phyloP scores from a whole-genome alignment of 768 basidiomycete species.

The Russula abietina region DNA sequence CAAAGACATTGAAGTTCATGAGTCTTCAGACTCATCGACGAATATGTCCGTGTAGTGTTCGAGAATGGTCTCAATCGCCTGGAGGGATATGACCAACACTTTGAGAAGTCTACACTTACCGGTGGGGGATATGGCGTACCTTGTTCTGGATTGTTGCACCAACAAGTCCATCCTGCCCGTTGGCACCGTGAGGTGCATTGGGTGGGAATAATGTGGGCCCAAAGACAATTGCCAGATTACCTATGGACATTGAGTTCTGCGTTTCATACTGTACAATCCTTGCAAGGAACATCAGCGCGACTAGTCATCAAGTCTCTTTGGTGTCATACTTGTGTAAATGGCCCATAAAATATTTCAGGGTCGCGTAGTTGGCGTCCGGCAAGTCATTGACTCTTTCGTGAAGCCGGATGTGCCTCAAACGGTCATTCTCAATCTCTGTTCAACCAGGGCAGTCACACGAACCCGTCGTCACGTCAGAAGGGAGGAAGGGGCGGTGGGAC shows the following conservation, averaged over 20 bases:
- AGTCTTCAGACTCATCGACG: conserved; percentile 71
- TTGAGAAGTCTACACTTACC: background rate
- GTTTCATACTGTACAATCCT: conserved; percentile 72
- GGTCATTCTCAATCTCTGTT: conserved; percentile 86
- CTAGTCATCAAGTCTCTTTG: background rate
- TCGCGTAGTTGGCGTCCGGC: conserved; percentile 98
- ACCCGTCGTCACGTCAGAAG: background rate
- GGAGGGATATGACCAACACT: conserved; percentile 1
- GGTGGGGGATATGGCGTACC: conserved; percentile 34
- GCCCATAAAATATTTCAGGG: conserved; percentile 90
- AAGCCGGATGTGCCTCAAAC: conserved; percentile 88
- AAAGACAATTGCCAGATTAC: conserved; percentile 94
- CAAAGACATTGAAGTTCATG: conserved; percentile 27
- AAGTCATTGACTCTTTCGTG: conserved; percentile 98
- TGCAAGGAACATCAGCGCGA: background rate
- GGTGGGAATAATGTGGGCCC: conserved; percentile 95
- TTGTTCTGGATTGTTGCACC: conserved; percentile 70
- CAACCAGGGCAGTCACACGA: conserved; percentile 1
- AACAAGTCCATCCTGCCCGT: conserved; percentile 47
- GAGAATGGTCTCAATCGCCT: conserved; percentile 95
- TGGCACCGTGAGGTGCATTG: conserved; percentile 38
- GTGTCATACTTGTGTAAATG: conserved; percentile 77
- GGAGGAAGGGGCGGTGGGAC: conserved; percentile 3
- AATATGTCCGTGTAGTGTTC: conserved; percentile 95
- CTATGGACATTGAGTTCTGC: conserved; percentile 86